Conservation (phyloP, 1,284 basidiomycete species). For the Leccinum fallax region DNA sequence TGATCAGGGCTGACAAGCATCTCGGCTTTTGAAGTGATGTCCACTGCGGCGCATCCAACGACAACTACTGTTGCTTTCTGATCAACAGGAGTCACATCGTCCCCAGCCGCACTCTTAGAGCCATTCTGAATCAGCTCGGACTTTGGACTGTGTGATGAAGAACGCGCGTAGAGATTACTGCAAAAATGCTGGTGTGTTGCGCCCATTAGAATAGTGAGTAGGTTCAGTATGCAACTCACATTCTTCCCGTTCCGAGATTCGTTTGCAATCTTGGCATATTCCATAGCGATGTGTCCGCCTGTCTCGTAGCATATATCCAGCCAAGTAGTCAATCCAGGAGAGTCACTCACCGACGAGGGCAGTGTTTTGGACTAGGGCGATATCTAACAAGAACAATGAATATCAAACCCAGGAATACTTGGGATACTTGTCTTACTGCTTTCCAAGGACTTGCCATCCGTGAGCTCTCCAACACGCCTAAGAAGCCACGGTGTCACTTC, state of each 20-base stretch:
- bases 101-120: not conserved
- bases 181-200: conserved; percentile 15
- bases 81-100: not conserved
- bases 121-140: not conserved
- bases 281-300: conserved; percentile 82
- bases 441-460: conserved; percentile 70
- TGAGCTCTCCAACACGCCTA: conserved; percentile 82
- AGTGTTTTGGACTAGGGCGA: conserved; percentile 93
- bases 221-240: conserved; percentile 19
- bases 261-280: conserved; percentile 63
- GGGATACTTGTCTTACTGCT: conserved; percentile 54
- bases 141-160: not conserved
- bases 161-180: not conserved
- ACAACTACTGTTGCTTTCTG: conserved; percentile 55
- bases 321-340: conserved; percentile 1
- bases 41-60: conserved; percentile 84
- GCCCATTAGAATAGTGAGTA: conserved; percentile 2
- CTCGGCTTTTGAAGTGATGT: conserved; percentile 68
- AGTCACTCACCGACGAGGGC: conserved; percentile 70
- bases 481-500: conserved; percentile 97
- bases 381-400: conserved; percentile 52
- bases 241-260: conserved; percentile 12
- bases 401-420: not conserved
- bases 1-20: conserved; percentile 32
- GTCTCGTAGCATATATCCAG: conserved; percentile 4